Conservation (phyloP, 345 rosid genomes). For the Noccaea bulbosa region DNA sequence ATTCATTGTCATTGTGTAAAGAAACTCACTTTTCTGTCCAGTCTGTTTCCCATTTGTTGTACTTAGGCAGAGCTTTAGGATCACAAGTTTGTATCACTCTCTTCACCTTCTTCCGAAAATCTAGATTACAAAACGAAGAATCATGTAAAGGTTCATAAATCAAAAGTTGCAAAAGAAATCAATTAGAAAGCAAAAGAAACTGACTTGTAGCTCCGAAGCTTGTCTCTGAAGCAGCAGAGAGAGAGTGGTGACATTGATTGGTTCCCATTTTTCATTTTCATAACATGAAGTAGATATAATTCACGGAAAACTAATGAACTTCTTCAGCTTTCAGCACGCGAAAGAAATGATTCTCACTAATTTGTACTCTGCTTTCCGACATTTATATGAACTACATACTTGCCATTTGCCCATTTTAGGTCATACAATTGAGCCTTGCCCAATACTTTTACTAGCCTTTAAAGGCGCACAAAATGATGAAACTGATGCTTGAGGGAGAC, state of each 20-base stretch:
- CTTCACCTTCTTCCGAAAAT: neutral
- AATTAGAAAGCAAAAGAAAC: slow-evolving; percentile 17
- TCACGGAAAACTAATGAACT: too few species aligned
- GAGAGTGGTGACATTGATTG: neutral
- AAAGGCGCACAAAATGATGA: too few species aligned
- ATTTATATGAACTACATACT: too few species aligned
- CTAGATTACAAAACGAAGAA: slow-evolving; percentile 11
- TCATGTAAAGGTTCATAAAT: neutral
- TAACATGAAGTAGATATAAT: too few species aligned
- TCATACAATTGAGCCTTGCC: too few species aligned
- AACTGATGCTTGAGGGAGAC: too few species aligned
- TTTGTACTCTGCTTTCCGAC: too few species aligned
- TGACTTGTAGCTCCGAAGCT: slow-evolving; percentile 37
- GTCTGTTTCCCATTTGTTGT: slow-evolving; percentile 18
- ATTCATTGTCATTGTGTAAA: neutral
- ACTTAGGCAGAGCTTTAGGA: slow-evolving; percentile 9
- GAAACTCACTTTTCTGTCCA: neutral
- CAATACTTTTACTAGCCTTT: too few species aligned
- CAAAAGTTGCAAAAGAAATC: neutral
- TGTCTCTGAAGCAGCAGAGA: slow-evolving; percentile 31
- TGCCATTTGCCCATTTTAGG: too few species aligned
- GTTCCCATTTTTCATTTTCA: too few species aligned
- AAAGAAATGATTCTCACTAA: too few species aligned
- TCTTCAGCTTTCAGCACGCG: too few species aligned
- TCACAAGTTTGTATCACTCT: slow-evolving; percentile 1